A percentile compares a stretch with the other conserved stretches of the same genome.
phyloP scores from a whole-genome alignment of 306 rosid genomes.

The Ormosia semicastrata region DNA sequence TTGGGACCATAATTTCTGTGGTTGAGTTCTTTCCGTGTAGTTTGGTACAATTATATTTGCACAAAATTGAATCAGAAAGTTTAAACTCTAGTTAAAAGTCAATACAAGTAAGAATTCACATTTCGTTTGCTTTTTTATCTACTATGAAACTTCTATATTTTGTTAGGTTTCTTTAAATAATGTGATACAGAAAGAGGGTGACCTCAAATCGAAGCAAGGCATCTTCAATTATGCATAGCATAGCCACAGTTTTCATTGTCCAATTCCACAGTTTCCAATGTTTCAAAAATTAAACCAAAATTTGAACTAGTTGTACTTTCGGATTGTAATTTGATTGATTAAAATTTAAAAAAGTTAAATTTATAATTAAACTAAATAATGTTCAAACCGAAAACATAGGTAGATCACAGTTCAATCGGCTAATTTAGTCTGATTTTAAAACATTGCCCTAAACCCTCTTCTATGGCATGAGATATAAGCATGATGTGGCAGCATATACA shows the following conservation, averaged over 20 bases:
- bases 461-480: not conserved
- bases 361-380: too few relatives aligned
- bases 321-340: too few relatives aligned
- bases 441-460: not conserved
- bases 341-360: too few relatives aligned
- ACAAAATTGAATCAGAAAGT: not conserved
- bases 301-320: too few relatives aligned
- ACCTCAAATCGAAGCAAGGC: not conserved
- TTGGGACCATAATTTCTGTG: too few relatives aligned
- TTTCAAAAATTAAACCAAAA: too few relatives aligned
- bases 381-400: too few relatives aligned
- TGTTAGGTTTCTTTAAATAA: not conserved
- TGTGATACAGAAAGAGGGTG: not conserved
- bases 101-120: too few relatives aligned
- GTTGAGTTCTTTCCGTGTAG: not conserved
- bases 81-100: not conserved
- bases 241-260: not conserved
- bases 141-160: not conserved
- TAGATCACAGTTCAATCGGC: too few relatives aligned
- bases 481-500: not conserved
- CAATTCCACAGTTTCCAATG: not conserved
- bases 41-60: not conserved
- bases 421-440: too few relatives aligned
- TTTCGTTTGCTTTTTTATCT: not conserved
- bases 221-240: constrained; percentile 11